These are phyloP conservation scores for Epichloe amarillans DNA, from an alignment of 2,329 filamentous ascomycete genomes.

Conservation along the genomic window DNA sequence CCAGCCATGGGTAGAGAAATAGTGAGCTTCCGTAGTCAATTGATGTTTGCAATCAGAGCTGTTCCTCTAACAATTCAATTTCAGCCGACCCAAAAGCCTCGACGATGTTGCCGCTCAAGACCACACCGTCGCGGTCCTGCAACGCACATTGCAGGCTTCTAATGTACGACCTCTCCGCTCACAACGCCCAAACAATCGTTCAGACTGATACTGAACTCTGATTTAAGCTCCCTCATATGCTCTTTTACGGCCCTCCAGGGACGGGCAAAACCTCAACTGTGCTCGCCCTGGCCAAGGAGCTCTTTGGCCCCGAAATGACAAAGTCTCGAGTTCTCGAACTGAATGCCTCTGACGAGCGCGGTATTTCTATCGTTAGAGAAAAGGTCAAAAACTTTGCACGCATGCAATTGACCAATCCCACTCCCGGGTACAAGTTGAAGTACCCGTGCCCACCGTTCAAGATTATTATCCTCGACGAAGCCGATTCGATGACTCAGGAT, in stretches of 20 bases:
- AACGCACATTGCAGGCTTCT: constrained; percentile 83
- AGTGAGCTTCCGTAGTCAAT: constrained; percentile 42
- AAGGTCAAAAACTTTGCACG: constrained; percentile 98
- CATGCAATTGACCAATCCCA: constrained; percentile 79
- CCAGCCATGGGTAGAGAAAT: constrained; percentile 99
- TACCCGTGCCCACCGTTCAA: constrained; percentile 98
- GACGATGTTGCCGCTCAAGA: constrained; percentile 95
- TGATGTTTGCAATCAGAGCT: background rate
- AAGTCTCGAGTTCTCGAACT: constrained; percentile 93
- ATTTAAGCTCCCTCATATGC: constrained; percentile 79
- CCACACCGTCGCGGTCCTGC: constrained; percentile 85
- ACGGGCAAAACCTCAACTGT: constrained; percentile 98
- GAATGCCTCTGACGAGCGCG: constrained; percentile 97
- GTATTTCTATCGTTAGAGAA: constrained; percentile 90
- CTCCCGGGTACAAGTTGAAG: constrained; percentile 50
- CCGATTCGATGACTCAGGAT: constrained; percentile 98
- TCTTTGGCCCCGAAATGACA: constrained; percentile 90
- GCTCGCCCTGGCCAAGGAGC: constrained; percentile 89
- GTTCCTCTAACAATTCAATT: background rate
- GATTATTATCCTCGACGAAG: constrained; percentile 96
- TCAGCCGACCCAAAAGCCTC: constrained; percentile 81
- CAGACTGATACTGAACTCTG: constrained; percentile 1
- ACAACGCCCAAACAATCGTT: background rate
- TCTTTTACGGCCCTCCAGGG: constrained; percentile 95
- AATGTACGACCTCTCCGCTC: constrained; percentile 45